Evolutionary conservation across 176 grass and related monocot species (phyloP), one percentile per base, ranked within the genome.

Genomic region (Rhipidocladum racemiflorum): DNA sequence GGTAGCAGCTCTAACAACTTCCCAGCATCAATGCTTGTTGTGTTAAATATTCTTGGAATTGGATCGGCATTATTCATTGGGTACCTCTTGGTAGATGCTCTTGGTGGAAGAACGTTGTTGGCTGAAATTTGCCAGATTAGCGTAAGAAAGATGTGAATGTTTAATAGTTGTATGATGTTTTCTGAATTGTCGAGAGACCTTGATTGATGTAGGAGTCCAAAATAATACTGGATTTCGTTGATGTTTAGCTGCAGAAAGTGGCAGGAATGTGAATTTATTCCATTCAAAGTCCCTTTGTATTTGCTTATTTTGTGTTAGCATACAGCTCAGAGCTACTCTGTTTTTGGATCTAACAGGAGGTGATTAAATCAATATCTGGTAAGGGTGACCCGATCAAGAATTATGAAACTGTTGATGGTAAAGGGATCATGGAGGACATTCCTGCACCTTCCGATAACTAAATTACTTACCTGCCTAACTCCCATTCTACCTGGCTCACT

Each of bases 311-410:
- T 72, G 11, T 57, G 32, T 84, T 16, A 42, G 25, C 36, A 45
- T 43, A 46, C 34, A 70, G 21, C 48, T 90, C n/a, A 88, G 11
- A 25, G 13, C 23, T 50, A 17, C 59, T 83, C 15, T 65, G 18
- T 74, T 69, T 20, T 55, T 50, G 42, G 60, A 66, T 66, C 40
- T 63, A 70, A 70, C 62, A 99, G 96, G 96, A 99, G 67, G 91
- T 93, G 79, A 95, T 95, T 30, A 99, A 95, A 80, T 91, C 82
- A 49, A 95, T 99, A 85, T 99, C 96, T 30, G 88, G 85, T 14
- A 99, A 99, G 70, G 96, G 92, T 28, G 91, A 93, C 65, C 89
- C 96, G 1, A 59, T 99, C 15, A 99, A 99, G 79, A 99, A 99
- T 80, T 93, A 84, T 5, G 85, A 96, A 16, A 50, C 64, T 1